Conservation (phyloP, 495 filamentous ascomycete genomes). For the Aspergillus cristatus region DNA sequence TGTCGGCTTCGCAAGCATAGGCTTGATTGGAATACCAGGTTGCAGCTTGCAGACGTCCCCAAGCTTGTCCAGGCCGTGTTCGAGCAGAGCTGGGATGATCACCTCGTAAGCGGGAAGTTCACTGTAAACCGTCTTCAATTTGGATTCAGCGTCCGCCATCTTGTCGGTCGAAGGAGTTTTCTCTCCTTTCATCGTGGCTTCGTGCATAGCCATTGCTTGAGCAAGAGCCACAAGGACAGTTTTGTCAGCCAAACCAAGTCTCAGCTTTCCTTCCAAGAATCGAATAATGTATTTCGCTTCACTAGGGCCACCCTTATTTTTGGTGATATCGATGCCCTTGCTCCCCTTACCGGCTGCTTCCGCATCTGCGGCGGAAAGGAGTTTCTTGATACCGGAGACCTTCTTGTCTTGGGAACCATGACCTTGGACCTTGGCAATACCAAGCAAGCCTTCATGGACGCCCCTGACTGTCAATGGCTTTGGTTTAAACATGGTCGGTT, state of each 20-base stretch:
- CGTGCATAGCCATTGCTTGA: slow-evolving; percentile 79
- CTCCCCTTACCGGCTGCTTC: slow-evolving; percentile 54
- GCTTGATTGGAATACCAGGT: slow-evolving; percentile 90
- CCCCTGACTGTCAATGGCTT: slow-evolving; percentile 80
- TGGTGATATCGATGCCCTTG: slow-evolving; percentile 73
- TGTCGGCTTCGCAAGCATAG: slow-evolving; percentile 97
- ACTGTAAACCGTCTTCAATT: slow-evolving; percentile 86
- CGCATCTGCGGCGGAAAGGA: slow-evolving; percentile 78
- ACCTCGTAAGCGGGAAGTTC: slow-evolving; percentile 93
- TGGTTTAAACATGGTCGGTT: slow-evolving; percentile 95
- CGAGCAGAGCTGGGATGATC: slow-evolving; percentile 79
- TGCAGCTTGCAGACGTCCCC: slow-evolving; percentile 83
- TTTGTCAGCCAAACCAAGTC: slow-evolving; percentile 85
- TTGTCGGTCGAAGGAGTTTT: slow-evolving; percentile 63
- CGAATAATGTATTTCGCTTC: slow-evolving; percentile 91
- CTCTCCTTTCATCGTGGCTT: slow-evolving; percentile 55
- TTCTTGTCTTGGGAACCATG: slow-evolving; percentile 86
- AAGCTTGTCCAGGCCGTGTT: slow-evolving; percentile 76
- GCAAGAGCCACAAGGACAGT: slow-evolving; percentile 82
- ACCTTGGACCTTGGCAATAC: slow-evolving; percentile 76
- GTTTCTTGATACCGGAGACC: slow-evolving; percentile 88
- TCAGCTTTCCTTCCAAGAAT: slow-evolving; percentile 86
- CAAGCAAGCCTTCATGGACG: slow-evolving; percentile 81
- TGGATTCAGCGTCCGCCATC: slow-evolving; percentile 70
- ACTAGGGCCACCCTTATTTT: slow-evolving; percentile 87